These are phyloP conservation scores for Paraconiothyrium sp. DNA, from an alignment of 2,329 filamentous ascomycete species.

Conservation along the genomic window DNA sequence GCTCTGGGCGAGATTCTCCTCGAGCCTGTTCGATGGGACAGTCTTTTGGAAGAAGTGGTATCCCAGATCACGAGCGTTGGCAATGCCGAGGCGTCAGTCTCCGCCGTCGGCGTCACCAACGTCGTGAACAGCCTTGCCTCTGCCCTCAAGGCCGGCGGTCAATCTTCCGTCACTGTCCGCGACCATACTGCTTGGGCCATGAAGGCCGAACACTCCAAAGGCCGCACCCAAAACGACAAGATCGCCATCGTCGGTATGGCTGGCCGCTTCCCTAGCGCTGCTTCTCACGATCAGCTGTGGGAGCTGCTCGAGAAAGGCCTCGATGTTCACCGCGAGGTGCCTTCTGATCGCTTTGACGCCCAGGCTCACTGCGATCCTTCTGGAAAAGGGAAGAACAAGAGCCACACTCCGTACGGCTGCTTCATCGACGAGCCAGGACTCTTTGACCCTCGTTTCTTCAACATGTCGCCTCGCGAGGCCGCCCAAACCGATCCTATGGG, in stretches of 20 bases:
- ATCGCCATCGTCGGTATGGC: slow-evolving; percentile 88
- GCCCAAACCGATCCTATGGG: slow-evolving; percentile 85
- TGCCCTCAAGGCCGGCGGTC: slow-evolving; percentile 61
- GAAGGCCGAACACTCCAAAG: slow-evolving; percentile 42
- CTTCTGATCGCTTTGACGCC: slow-evolving; percentile 77
- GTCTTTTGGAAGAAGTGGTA: slow-evolving; percentile 58
- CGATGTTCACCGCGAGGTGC: slow-evolving; percentile 75
- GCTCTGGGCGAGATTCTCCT: slow-evolving; percentile 58
- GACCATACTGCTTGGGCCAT: slow-evolving; percentile 57
- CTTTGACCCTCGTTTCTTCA: slow-evolving; percentile 87
- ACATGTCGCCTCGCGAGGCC: slow-evolving; percentile 84
- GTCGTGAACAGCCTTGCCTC: slow-evolving; percentile 65
- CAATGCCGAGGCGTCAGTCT: slow-evolving; percentile 55
- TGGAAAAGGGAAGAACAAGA: slow-evolving; percentile 78
- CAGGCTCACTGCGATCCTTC: slow-evolving; percentile 75
- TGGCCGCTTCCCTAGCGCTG: slow-evolving; percentile 78
- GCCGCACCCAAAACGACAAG: slow-evolving; percentile 68
- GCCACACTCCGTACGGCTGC: slow-evolving; percentile 78
- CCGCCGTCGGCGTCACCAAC: slow-evolving; percentile 62
- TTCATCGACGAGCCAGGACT: slow-evolving; percentile 79
- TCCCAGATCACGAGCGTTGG: slow-evolving; percentile 56
- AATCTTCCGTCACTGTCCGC: slow-evolving; percentile 53
- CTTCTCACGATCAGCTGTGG: slow-evolving; percentile 77
- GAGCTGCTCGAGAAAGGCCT: slow-evolving; percentile 77
- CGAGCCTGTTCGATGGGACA: slow-evolving; percentile 60